Evolutionary conservation across 1,284 basidiomycete genomes (phyloP).

Genomic region (Rhizoctonia solani): DNA sequence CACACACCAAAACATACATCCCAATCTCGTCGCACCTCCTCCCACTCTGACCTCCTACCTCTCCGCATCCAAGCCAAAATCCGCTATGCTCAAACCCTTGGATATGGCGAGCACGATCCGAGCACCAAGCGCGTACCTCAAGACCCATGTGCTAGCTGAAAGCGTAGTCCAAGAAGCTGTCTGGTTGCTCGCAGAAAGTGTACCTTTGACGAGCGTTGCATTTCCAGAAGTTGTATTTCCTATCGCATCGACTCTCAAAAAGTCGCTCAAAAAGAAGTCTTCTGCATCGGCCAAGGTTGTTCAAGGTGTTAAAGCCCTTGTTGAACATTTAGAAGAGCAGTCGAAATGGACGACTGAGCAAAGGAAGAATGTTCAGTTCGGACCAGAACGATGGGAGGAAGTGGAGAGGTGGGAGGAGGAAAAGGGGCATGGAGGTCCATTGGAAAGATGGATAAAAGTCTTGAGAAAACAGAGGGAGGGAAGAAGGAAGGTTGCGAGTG

Average conservation of each 20-base stretch:
- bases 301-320: conserved; percentile 66
- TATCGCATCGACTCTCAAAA: conserved; percentile 72
- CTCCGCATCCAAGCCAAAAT: conserved; percentile 68
- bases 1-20: conserved; percentile 84
- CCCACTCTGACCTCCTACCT: conserved; percentile 80
- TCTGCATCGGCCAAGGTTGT: conserved; percentile 57
- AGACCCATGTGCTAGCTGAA: conserved; percentile 86
- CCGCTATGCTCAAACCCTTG: conserved; percentile 81
- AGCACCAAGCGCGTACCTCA: conserved; percentile 85
- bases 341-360: conserved; percentile 74
- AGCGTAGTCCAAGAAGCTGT: conserved; percentile 80
- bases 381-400: conserved; percentile 67
- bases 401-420: conserved; percentile 74
- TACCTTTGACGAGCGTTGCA: conserved; percentile 56
- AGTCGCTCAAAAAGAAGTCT: conserved; percentile 63
- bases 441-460: conserved; percentile 79
- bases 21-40: conserved; percentile 86
- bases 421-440: conserved; percentile 70
- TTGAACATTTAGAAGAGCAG: conserved; percentile 85
- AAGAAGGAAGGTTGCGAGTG: conserved; percentile 53
- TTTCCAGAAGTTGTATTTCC: conserved; percentile 96
- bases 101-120: conserved; percentile 89
- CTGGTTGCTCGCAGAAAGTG: conserved; percentile 79
- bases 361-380: conserved; percentile 70
- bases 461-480: conserved; percentile 81